Conservation (phyloP, 169 alveolate species). For the Theileria orientalis region DNA sequence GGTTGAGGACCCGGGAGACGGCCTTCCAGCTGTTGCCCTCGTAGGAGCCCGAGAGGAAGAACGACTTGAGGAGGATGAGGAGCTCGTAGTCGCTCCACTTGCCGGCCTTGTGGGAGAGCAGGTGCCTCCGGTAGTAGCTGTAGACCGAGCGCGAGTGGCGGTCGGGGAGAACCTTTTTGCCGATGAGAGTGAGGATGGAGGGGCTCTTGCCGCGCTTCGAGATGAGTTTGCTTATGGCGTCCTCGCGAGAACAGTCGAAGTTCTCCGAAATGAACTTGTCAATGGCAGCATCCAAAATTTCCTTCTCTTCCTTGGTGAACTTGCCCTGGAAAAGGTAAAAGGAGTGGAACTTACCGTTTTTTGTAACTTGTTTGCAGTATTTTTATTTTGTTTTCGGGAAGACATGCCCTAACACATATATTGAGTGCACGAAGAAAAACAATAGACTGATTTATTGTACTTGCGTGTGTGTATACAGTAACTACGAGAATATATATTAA, state of each 20-base stretch:
- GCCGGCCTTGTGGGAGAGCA: conserved; percentile 28
- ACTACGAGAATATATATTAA: too few relatives aligned
- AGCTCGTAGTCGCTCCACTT: conserved; percentile 43
- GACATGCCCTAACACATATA: too few relatives aligned
- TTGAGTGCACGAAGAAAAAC: too few relatives aligned
- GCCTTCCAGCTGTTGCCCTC: conserved; percentile 31
- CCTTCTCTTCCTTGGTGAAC: conserved; percentile 45
- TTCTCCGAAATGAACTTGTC: conserved; percentile 19
- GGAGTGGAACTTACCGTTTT: neutral
- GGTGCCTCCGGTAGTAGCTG: conserved; percentile 40
- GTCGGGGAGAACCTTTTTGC: conserved; percentile 24
- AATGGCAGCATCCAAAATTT: conserved; percentile 14
- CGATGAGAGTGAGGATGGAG: conserved; percentile 2
- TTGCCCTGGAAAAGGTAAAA: conserved; percentile 43
- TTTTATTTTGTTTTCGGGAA: too few relatives aligned
- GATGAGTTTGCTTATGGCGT: conserved; percentile 14
- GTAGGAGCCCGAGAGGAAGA: conserved; percentile 7
- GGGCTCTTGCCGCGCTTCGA: conserved; percentile 30
- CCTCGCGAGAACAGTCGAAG: conserved; percentile 9
- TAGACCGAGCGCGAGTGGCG: conserved; percentile 57
- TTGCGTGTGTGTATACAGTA: too few relatives aligned
- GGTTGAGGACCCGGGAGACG: conserved; percentile 16
- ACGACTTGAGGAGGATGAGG: conserved; percentile 28
- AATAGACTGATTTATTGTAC: too few relatives aligned
- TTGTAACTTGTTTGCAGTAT: too few relatives aligned